Base-by-base conservation (phyloP, 2,329 filamentous ascomycete genomes). In the Pseudocercospora macadamiae region DNA sequence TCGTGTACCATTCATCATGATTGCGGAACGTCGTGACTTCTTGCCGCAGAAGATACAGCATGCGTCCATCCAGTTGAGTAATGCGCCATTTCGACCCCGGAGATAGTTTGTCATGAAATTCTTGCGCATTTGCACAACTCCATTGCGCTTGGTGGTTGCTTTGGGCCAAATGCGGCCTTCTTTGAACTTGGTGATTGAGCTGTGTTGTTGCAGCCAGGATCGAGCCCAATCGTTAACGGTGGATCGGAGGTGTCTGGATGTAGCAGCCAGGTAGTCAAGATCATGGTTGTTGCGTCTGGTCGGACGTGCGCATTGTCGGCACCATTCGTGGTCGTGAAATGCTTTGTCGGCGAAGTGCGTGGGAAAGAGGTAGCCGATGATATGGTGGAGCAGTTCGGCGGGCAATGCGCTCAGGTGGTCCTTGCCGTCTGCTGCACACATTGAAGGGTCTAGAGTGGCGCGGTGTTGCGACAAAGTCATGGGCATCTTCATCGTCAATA, bases 1-100 rank as follows among this genome's bases (percentile, higher is more conserved):
- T 9, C 58, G 51, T n/a, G 72, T 39, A 0, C 68, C 66, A 37
- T 67, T 73, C 47, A 68, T 64, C 16, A 73, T 59, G 19, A 71
- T 70, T 12, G 70, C 69, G 4, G 51, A 59, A 2, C 70, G 61
- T 3, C 16, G 6, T 23, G 62, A 64, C 9, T 54, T 60, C 30
- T 67, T 71, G 21, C 71, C 71, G 60, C 71, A 73, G 60, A 73
- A 72, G 54, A 69, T 58, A 52, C 71, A 73, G 57, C 68, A 57
- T 10, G 55, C 59, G 3, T 57, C 51, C 9, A 52, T 57, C 65
- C 68, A 72, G n/a, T 48, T 60, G 8, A 71, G 61, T 0, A 72
- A 54, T 4, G 60, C 64, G 19, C 54, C 54, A 5, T 30, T 32
- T 10, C 21, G 26, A 21, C 53, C 55, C 34, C 61, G 61, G 21